Base-by-base conservation (phyloP, 352 stramenopile genomes). In the Pythium chondricola region DNA sequence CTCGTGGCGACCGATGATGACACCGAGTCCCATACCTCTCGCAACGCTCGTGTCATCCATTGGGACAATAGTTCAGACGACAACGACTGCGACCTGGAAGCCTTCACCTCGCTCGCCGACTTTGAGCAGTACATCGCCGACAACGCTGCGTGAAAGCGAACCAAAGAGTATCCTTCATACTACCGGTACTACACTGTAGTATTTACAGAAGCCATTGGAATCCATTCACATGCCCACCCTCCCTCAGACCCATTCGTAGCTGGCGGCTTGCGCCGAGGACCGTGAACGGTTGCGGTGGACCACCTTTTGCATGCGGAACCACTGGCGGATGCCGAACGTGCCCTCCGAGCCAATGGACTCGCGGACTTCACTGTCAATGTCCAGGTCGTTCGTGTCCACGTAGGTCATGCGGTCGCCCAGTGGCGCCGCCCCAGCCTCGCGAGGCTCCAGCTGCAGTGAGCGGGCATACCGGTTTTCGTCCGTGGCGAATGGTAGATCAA, bases 291-390 rank as follows among this genome's bases (percentile, higher is more conserved):
- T 78, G 20, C 77, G 72, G 43, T 88, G 77, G 9, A 91, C 80
- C 2, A 92, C 74, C 49, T 88, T 83, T 41, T 90, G 81, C 62
- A 86, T 92, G 18, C 78, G 72, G 48, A 92, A 76, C 81, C 78
- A 90, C 48, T 90, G 78, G 14, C 81, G 75, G 32, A 90, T 81
- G 5, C 78, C 81, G 32, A 90, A 89, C 0, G 70, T 92, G 8
- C 79, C 78, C 30, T 88, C 78, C 9, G 61, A 62, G 5, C 81
- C 81, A 27, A 89, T 87, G 20, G 77, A 90, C 42, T 80, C 81
- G 21, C 77, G 73, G 21, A 89, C 78, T 67, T 92, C 76, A 49
- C 39, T 88, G 53, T 88, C 76, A 18, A 90, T 71, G 26, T 92
- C 81, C n/a, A 85, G 48, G 38, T 85, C 74, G 26, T 88, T 53